Percentiles rank a stretch among this genome's conserved stretches.
These are phyloP conservation scores for Lentinula novae-zelandiae DNA, from an alignment of 1,284 basidiomycete genomes.

Conservation along the genomic window DNA sequence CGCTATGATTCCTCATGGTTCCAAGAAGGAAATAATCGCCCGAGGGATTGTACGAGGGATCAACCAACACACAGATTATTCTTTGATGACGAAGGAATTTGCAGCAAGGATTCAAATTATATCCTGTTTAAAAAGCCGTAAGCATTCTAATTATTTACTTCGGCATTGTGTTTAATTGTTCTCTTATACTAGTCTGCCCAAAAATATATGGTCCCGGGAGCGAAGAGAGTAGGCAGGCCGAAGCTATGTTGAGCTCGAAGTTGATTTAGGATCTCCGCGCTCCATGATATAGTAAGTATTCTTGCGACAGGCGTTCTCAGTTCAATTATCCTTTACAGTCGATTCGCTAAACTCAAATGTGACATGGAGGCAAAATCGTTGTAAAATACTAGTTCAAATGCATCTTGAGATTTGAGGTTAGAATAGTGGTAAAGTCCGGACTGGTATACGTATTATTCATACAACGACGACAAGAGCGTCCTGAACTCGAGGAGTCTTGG, in stretches of 20 bases:
- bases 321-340: background rate
- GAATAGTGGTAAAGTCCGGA: background rate
- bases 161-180: constrained; percentile 13
- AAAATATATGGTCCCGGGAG: constrained; percentile 43
- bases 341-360: background rate
- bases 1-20: constrained; percentile 18
- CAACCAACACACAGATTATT: constrained; percentile 41
- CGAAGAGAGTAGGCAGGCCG: constrained; percentile 42
- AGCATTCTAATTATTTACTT: constrained; percentile 19
- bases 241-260: constrained; percentile 47
- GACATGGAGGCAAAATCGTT: background rate
- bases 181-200: constrained; percentile 34
- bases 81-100: constrained; percentile 46
- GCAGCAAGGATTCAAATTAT: constrained; percentile 49
- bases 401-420: background rate
- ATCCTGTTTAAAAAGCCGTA: constrained; percentile 44
- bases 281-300: background rate
- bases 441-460: background rate
- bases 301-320: background rate
- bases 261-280: constrained; percentile 29
- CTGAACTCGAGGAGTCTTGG: background rate
- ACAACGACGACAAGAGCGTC: background rate
- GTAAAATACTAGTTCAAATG: background rate
- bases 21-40: constrained; percentile 35
- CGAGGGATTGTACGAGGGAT: constrained; percentile 43